Evolutionary conservation across 176 grass and related monocot genomes (phyloP), one percentile per base, ranked within the genome.

Genomic region (Rhynchospora breviuscula): DNA sequence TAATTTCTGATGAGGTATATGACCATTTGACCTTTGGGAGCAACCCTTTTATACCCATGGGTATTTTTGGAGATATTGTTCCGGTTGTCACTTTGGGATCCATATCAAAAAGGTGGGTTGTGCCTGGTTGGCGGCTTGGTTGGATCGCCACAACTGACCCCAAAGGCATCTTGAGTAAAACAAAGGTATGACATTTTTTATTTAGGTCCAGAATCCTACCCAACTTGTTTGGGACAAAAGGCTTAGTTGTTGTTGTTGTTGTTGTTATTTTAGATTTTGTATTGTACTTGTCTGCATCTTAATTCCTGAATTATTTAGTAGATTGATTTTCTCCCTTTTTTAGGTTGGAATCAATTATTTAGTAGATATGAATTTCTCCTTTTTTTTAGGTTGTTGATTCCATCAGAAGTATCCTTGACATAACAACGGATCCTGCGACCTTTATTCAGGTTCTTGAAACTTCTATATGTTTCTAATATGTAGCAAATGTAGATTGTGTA

Each of bases 1-100:
- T 92, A 11, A 95, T 95, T 49, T 4, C 90, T 64, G 93, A 95
- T 79, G 93, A 95, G 82, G 93, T 95, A 25, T 95, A 95, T 83
- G 67, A 59, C 43, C 90, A 90, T 63, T 83, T 90, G 47, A 69
- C 83, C 19, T 95, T 90, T 75, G 93, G 93, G 67, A 79, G 40
- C 63, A 92, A 79, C 79, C 85, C 88, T 73, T 95, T 95, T 87
- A 66, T 90, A 4, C 88, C 90, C 13, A 92, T 95, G 87, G 93
- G 86, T 47, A 35, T 86, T 29, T 91, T 95, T 74, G 93, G 83
- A 35, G 49, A 90, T n/a, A 86, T 63, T 23, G 85, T 84, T 59
- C 93, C 88, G 13, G 72, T 95, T 59, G 10, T 95, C 23, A 92
- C 88, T 40, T 69, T 92, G 81, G 90, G 93, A 29, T 88, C 93